Evolutionary conservation across 2,329 filamentous ascomycete species (phyloP).

Genomic region (Curvularia eragrostidis): DNA sequence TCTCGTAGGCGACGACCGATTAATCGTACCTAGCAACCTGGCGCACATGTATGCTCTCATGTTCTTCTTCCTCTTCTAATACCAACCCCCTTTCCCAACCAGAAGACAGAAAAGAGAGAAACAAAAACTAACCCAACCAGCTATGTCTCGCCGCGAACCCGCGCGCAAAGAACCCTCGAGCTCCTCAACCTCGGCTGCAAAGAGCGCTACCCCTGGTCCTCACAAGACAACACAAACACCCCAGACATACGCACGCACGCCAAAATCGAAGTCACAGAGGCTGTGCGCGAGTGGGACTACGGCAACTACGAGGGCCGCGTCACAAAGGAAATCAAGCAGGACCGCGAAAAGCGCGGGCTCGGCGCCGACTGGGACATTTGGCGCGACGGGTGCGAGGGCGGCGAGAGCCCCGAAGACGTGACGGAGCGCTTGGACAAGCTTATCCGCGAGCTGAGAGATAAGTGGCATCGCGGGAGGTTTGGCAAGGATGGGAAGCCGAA

Average conservation of each 20-base stretch:
- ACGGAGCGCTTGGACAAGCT: slow-evolving; percentile 74
- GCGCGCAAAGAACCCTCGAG: slow-evolving; percentile 89
- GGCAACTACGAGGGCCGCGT: slow-evolving; percentile 67
- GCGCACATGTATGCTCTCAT: slow-evolving; percentile 75
- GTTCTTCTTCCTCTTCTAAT: background rate
- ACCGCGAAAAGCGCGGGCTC: slow-evolving; percentile 59
- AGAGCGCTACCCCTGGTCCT: slow-evolving; percentile 74
- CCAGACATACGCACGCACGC: slow-evolving; percentile 47
- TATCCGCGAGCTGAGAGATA: slow-evolving; percentile 73
- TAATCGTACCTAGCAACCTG: slow-evolving; percentile 83
- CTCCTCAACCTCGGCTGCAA: slow-evolving; percentile 76
- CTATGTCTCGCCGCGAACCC: slow-evolving; percentile 85
- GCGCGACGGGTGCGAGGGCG: slow-evolving; percentile 81
- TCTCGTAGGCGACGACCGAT: slow-evolving; percentile 79
- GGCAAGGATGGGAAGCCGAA: slow-evolving; percentile 63
- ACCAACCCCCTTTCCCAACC: background rate
- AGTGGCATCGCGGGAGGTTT: slow-evolving; percentile 57
- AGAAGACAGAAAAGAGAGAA: background rate
- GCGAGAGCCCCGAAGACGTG: slow-evolving; percentile 79
- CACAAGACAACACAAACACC: slow-evolving; percentile 1
- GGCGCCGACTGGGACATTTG: slow-evolving; percentile 79
- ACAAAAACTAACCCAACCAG: slow-evolving; percentile 40
- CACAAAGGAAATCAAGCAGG: slow-evolving; percentile 57
- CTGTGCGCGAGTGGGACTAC: slow-evolving; percentile 68
- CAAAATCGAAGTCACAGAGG: slow-evolving; percentile 58